Conservation (phyloP, 169 alveolate species). For the Plasmodium vinckei region DNA sequence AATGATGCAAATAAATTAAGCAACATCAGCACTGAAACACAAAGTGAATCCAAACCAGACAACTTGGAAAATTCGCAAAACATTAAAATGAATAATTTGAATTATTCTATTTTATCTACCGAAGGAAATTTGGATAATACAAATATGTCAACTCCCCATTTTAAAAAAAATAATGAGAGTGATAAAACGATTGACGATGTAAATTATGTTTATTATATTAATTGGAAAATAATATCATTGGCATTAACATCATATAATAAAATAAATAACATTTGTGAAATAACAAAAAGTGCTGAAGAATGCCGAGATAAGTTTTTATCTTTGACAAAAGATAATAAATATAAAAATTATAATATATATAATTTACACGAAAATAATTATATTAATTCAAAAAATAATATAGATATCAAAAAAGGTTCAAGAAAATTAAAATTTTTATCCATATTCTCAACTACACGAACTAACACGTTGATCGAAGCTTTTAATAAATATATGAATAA, state of each 20-base stretch:
- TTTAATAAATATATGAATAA: constrained; percentile 36
- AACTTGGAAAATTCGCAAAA: not conserved
- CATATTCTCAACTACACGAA: constrained; percentile 31
- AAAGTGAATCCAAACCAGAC: not conserved
- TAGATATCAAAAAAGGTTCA: constrained; percentile 12
- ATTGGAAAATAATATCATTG: constrained; percentile 67
- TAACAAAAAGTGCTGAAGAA: constrained; percentile 42
- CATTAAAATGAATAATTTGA: not conserved
- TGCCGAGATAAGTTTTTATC: constrained; percentile 64
- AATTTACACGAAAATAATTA: constrained; percentile 40
- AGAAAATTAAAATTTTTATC: constrained; percentile 39
- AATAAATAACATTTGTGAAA: constrained; percentile 53
- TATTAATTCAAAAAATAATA: not conserved
- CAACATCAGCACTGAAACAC: not conserved
- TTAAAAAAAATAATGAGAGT: not conserved
- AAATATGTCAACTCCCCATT: not conserved
- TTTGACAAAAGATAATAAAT: constrained; percentile 12
- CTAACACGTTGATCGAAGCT: constrained; percentile 23
- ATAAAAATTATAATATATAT: not conserved
- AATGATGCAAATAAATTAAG: not conserved
- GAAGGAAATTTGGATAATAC: not conserved
- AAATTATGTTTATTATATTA: constrained; percentile 34
- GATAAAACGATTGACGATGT: not conserved
- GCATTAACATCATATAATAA: constrained; percentile 67
- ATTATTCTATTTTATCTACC: not conserved